These are phyloP conservation scores for Tetrahymena malaccensis DNA, from an alignment of 73 alveolate genomes.

Conservation along the genomic window DNA sequence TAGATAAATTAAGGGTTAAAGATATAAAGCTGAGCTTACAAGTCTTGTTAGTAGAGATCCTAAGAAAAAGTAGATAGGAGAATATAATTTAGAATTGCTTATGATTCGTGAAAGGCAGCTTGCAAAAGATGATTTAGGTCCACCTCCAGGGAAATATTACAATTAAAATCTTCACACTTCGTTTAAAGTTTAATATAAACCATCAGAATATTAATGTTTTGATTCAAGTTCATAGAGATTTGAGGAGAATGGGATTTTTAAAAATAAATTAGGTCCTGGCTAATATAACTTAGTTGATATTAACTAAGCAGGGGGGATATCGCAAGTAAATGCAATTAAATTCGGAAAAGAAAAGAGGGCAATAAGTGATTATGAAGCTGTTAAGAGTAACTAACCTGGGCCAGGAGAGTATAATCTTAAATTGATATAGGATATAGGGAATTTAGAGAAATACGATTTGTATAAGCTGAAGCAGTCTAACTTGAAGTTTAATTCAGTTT, in stretches of 20 bases:
- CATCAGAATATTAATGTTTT: not conserved
- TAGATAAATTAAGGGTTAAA: not conserved
- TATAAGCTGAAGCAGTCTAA: not conserved
- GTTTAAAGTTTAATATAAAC: not conserved
- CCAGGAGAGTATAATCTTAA: not conserved
- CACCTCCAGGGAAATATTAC: not conserved
- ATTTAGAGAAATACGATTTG: not conserved
- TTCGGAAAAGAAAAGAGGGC: not conserved
- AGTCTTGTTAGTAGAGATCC: not conserved
- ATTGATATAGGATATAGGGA: not conserved
- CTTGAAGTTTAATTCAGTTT: not conserved
- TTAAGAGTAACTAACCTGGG: not conserved
- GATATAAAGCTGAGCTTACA: not conserved
- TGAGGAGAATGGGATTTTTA: not conserved
- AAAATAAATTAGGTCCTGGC: not conserved
- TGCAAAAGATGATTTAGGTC: not conserved
- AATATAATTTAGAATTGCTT: not conserved
- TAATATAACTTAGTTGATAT: not conserved
- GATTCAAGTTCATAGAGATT: not conserved
- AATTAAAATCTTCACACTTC: not conserved
- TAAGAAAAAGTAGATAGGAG: not conserved
- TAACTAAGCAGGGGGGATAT: not conserved
- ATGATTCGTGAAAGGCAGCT: not conserved
- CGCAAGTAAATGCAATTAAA: not conserved
- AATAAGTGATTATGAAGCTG: not conserved